Evolutionary conservation across 495 filamentous ascomycete species (phyloP).

Genomic region (Hypomontagnella monticulosa): DNA sequence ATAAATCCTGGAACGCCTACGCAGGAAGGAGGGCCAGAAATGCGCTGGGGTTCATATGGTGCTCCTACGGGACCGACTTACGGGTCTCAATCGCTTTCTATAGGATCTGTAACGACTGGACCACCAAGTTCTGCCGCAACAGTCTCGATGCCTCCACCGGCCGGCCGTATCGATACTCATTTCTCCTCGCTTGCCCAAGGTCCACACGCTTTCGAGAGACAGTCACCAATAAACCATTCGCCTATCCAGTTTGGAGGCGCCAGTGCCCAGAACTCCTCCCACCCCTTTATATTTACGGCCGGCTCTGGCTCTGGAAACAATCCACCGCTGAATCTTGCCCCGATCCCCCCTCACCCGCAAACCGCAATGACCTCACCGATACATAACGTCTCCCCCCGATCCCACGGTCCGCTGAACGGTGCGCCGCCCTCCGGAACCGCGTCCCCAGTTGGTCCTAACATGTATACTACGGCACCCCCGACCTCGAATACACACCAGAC

Average conservation of each 20-base stretch:
- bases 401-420: slow-evolving; percentile 36
- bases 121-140: slow-evolving; percentile 40
- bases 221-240: slow-evolving; percentile 45
- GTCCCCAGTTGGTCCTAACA: slow-evolving; percentile 46
- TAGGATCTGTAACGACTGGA: slow-evolving; percentile 44
- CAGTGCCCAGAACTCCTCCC: slow-evolving; percentile 36
- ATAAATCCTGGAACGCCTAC: slow-evolving; percentile 38
- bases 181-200: slow-evolving; percentile 42
- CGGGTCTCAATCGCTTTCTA: slow-evolving; percentile 32
- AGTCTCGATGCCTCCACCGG: slow-evolving; percentile 46
- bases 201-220: slow-evolving; percentile 41
- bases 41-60: slow-evolving; percentile 43
- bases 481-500: slow-evolving; percentile 43
- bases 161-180: slow-evolving; percentile 44
- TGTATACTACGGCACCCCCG: slow-evolving; percentile 46
- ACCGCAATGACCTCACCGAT: slow-evolving; percentile 43
- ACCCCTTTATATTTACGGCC: slow-evolving; percentile 43
- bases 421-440: slow-evolving; percentile 42
- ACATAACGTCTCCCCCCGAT: slow-evolving; percentile 44
- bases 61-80: slow-evolving; percentile 33
- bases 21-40: slow-evolving; percentile 41
- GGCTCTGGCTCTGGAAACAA: slow-evolving; percentile 36
- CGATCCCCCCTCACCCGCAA: slow-evolving; percentile 42
- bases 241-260: slow-evolving; percentile 42
- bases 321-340: slow-evolving; percentile 45